These are phyloP conservation scores for Gynochthodes officinalis DNA, from an alignment of 257 asterid genomes.

Conservation along the genomic window DNA sequence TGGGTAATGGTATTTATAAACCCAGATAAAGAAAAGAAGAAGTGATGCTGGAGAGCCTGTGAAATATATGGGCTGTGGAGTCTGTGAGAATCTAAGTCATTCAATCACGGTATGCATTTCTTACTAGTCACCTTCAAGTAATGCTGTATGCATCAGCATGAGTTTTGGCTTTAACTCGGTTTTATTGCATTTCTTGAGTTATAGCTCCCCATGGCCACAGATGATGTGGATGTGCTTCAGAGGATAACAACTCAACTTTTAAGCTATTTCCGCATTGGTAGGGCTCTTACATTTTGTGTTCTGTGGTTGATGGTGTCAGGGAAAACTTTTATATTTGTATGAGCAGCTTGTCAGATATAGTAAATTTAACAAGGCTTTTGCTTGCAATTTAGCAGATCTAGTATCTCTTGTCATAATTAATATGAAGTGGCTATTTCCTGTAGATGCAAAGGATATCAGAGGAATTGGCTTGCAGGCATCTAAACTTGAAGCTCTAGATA, in stretches of 20 bases:
- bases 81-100: conserved; percentile 91
- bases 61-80: conserved; percentile 94
- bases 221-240: conserved; percentile 72
- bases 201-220: conserved; percentile 84
- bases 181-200: conserved; percentile 20
- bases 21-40: conserved; percentile 83
- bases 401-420: background rate
- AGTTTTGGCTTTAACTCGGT: background rate
- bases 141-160: background rate
- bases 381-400: background rate
- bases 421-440: conserved; percentile 5
- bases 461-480: conserved; percentile 99
- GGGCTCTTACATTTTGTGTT: background rate
- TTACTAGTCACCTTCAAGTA: background rate
- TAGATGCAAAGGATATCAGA: conserved; percentile 84
- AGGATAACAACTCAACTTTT: conserved; percentile 78
- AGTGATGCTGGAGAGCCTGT: conserved; percentile 82
- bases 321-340: background rate
- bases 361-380: background rate
- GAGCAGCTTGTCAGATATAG: background rate
- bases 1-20: conserved; percentile 6
- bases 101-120: conserved; percentile 62
- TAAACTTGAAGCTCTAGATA: conserved; percentile 76
- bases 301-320: background rate
- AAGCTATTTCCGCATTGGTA: conserved; percentile 80